Base-by-base conservation (phyloP, 768 basidiomycete genomes). In the Hygrocybe punicea region DNA sequence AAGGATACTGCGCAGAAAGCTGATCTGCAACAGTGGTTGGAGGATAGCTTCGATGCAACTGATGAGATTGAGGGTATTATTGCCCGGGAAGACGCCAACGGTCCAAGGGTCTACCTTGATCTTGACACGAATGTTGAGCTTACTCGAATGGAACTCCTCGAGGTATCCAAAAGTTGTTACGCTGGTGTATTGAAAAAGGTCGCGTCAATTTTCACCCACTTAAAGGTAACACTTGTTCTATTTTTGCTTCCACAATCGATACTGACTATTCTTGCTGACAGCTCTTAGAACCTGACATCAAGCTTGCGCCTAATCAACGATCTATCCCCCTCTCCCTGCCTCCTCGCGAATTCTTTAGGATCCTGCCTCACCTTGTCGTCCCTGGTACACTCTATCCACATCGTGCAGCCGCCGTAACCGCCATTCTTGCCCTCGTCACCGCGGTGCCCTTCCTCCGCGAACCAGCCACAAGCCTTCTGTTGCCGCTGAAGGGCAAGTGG, bases 311-410 rank as follows among this genome's bases (percentile, higher is more conserved):
- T 4, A 34, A 39, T 11, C 68, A 69, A 42, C 62, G 65, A 14
- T 57, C 62, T 23, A 58, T 67, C 24, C 67, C 68, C 1, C 59
- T 69, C 23, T 50, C 59, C 9, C 64, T 68, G 17, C 55, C 54
- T 2, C 56, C 65, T 14, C 57, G 49, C 11, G 58, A 65, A 45
- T 62, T 69, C 53, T 69, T 63, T 40, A 56, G 62, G 5, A 47
- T 69, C 19, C 65, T 69, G 11, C 68, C 68, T 6, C 67, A 69
- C 34, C 65, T 69, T 35, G 67, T 67, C 47, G 67, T 69, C 17
- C 62, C 60, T 1, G 68, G 67, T 8, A 66, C 65, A 1, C 62
- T 69, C 17, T 69, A 66, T 54, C 61, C 67, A 10, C 29, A 60
- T 16, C 65, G 68, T 11, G 66, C 67, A 1, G 63, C 68, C 39